These are phyloP conservation scores for Ramaria sp. DNA, from an alignment of 768 basidiomycete genomes.

Conservation along the genomic window DNA sequence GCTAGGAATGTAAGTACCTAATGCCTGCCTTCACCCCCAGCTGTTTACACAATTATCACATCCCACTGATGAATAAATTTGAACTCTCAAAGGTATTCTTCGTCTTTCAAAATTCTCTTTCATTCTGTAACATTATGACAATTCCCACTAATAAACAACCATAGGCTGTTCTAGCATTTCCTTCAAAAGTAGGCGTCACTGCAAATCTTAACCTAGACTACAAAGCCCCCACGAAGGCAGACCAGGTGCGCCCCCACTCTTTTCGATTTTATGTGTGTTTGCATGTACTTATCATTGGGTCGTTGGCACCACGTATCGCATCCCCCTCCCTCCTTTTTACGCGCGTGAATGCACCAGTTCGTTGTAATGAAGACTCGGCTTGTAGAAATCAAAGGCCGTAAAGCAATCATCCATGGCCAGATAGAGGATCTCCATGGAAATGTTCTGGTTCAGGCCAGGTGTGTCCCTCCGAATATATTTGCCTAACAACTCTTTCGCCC, in stretches of 20 bases:
- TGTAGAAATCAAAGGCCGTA: conserved; percentile 63
- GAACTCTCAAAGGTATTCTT: background rate
- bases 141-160: background rate
- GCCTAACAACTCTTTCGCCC: background rate
- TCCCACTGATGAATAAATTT: background rate
- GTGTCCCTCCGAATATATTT: background rate
- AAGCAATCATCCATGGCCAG: conserved; percentile 54
- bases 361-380: conserved; percentile 69
- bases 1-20: conserved; percentile 52
- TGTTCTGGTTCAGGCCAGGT: conserved; percentile 75
- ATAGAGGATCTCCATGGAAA: conserved; percentile 80
- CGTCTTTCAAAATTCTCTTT: background rate
- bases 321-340: background rate
- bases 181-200: conserved; percentile 87
- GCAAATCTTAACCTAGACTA: conserved; percentile 77
- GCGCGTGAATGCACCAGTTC: conserved; percentile 42
- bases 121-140: background rate
- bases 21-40: background rate
- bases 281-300: background rate
- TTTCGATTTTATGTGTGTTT: no score
- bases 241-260: conserved; percentile 45
- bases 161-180: conserved; percentile 78
- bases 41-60: background rate
- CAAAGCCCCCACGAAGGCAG: conserved; percentile 78
- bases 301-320: background rate